Percentiles rank a stretch among this genome's conserved stretches.
phyloP scores from a whole-genome alignment of 2,329 filamentous ascomycete species.

The Rutstroemia sp. region DNA sequence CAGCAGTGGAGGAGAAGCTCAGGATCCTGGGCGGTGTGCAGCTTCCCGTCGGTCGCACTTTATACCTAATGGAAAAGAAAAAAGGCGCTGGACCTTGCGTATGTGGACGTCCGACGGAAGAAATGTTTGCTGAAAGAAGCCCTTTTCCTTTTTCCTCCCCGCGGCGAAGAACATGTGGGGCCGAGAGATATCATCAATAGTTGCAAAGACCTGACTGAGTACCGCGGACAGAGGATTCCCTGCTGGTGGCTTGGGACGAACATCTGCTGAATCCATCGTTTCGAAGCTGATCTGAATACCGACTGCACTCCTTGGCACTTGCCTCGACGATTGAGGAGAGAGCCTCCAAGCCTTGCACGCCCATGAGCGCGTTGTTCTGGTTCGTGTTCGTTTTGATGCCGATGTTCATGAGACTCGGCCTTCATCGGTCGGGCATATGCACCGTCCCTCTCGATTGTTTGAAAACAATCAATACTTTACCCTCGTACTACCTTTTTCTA shows the following conservation, averaged over 20 bases:
- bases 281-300: background rate
- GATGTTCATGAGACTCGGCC: constrained; percentile 9
- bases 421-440: constrained; percentile 6
- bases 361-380: background rate
- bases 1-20: background rate
- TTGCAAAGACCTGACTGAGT: background rate
- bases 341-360: background rate
- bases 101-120: constrained; percentile 10
- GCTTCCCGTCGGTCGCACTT: constrained; percentile 10
- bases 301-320: background rate
- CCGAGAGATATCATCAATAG: background rate
- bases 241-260: background rate
- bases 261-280: background rate
- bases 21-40: constrained; percentile 10
- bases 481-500: background rate
- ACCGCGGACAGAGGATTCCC: background rate
- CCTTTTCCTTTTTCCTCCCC: constrained; percentile 1
- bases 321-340: background rate
- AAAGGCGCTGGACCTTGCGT: constrained; percentile 2
- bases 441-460: constrained; percentile 5
- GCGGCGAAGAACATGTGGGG: constrained; percentile 7
- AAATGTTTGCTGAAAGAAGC: constrained; percentile 7
- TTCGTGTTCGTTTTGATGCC: background rate
- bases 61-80: constrained; percentile 1
- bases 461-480: constrained; percentile 8